A percentile compares a stretch with the other conserved stretches of the same genome.
These are phyloP conservation scores for Lactarius hatsudake DNA, from an alignment of 768 basidiomycete genomes.

Conservation along the genomic window DNA sequence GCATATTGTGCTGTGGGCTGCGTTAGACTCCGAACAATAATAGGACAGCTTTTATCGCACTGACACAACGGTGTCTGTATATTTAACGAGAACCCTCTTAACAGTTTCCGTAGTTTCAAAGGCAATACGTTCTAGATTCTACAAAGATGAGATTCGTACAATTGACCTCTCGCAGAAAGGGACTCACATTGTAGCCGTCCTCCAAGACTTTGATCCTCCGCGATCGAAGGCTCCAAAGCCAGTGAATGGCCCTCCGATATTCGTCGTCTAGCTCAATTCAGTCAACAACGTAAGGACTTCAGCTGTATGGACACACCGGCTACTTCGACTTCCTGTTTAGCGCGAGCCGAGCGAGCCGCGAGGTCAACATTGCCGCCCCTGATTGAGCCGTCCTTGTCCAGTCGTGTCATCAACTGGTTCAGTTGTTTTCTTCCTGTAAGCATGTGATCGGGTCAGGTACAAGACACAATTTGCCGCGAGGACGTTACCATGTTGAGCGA, in stretches of 20 bases:
- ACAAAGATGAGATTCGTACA: slow-evolving; percentile 6
- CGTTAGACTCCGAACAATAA: slow-evolving; percentile 1
- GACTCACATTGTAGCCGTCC: slow-evolving; percentile 69
- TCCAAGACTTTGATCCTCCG: slow-evolving; percentile 79
- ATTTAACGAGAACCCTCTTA: slow-evolving; percentile 63
- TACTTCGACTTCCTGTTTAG: slow-evolving; percentile 88
- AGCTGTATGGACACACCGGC: slow-evolving; percentile 53
- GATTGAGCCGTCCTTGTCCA: slow-evolving; percentile 66
- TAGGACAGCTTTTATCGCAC: slow-evolving; percentile 29
- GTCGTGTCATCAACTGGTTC: slow-evolving; percentile 79
- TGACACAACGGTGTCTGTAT: slow-evolving; percentile 77
- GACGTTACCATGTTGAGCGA: slow-evolving; percentile 73
- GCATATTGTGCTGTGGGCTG: slow-evolving; percentile 61
- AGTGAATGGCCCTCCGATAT: slow-evolving; percentile 84
- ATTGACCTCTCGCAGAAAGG: background rate
- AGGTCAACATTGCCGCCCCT: slow-evolving; percentile 57
- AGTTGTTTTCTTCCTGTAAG: slow-evolving; percentile 75
- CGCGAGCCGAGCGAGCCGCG: slow-evolving; percentile 71
- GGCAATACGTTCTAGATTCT: slow-evolving; percentile 82
- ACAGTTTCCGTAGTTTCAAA: slow-evolving; percentile 65
- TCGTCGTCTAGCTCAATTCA: slow-evolving; percentile 64
- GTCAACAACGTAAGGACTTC: background rate
- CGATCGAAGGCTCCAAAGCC: slow-evolving; percentile 83
- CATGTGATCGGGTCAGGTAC: background rate
- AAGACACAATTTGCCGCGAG: slow-evolving; percentile 1